phyloP scores from a whole-genome alignment of 768 basidiomycete genomes.

The Leccinum longicurvipes region DNA sequence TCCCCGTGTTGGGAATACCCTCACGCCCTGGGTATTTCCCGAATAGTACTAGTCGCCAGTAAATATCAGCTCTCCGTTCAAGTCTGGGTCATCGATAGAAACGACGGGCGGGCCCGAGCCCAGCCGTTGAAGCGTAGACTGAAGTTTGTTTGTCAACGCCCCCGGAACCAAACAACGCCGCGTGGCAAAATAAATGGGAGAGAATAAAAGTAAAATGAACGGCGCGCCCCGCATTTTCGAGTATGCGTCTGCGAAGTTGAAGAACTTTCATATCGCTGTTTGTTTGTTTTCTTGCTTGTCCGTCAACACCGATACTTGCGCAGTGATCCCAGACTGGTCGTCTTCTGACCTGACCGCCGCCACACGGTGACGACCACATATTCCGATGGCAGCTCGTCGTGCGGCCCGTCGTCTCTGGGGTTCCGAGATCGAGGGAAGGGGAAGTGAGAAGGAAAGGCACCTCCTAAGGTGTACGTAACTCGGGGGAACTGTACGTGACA shows the following conservation, averaged over 20 bases:
- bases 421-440: background rate
- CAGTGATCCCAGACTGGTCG: conserved; percentile 5
- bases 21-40: background rate
- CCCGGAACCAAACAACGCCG: conserved; percentile 18
- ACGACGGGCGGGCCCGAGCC: background rate
- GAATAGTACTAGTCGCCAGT: background rate
- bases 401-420: background rate
- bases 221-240: conserved; percentile 1
- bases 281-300: background rate
- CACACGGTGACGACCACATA: background rate
- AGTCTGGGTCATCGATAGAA: background rate
- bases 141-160: conserved; percentile 11
- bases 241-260: conserved; percentile 4
- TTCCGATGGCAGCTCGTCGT: background rate
- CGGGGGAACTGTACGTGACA: conserved; percentile 12
- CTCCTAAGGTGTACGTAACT: conserved; percentile 13
- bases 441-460: conserved; percentile 7
- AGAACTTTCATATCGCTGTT: conserved; percentile 8
- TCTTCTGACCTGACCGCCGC: background rate
- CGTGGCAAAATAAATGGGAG: conserved; percentile 10
- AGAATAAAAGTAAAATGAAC: background rate
- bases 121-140: background rate
- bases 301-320: conserved; percentile 14
- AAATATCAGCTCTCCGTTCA: background rate
- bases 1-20: background rate